Evolutionary conservation across 495 filamentous ascomycete species (phyloP).

Genomic region (Penicillium odoratum): DNA sequence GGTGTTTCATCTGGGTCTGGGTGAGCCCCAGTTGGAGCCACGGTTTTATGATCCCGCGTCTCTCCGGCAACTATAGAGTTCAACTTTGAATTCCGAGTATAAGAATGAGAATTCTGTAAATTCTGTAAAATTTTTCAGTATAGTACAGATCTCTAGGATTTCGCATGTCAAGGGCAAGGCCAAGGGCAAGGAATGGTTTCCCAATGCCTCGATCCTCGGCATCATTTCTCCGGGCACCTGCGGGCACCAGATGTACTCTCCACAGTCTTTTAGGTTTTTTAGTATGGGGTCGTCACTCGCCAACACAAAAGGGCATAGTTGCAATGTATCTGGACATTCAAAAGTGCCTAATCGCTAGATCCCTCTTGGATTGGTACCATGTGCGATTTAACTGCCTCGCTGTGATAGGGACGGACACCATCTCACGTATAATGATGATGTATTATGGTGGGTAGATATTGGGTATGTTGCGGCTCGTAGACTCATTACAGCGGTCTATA

Average conservation of each 20-base stretch:
- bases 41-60: conserved; percentile 19
- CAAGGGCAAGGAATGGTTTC: too few relatives aligned
- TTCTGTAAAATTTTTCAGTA: neutral
- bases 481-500: conserved; percentile 41
- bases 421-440: conserved; percentile 12
- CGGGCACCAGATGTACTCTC: neutral
- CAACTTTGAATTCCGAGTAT: neutral
- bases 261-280: neutral
- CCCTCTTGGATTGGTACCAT: neutral
- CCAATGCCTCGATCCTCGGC: too few relatives aligned
- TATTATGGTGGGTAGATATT: neutral
- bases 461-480: conserved; percentile 29
- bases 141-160: neutral
- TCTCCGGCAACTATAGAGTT: conserved; percentile 38
- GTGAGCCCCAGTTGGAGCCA: conserved; percentile 12
- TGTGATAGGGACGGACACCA: neutral
- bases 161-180: neutral
- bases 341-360: conserved; percentile 1
- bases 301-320: neutral
- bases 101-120: neutral
- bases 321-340: conserved; percentile 6
- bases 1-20: conserved; percentile 40
- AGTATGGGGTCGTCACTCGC: neutral
- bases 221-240: neutral
- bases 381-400: neutral